Base-by-base conservation (phyloP, 139 green algal species). In the Chlamydomonas sp. region DNA sequence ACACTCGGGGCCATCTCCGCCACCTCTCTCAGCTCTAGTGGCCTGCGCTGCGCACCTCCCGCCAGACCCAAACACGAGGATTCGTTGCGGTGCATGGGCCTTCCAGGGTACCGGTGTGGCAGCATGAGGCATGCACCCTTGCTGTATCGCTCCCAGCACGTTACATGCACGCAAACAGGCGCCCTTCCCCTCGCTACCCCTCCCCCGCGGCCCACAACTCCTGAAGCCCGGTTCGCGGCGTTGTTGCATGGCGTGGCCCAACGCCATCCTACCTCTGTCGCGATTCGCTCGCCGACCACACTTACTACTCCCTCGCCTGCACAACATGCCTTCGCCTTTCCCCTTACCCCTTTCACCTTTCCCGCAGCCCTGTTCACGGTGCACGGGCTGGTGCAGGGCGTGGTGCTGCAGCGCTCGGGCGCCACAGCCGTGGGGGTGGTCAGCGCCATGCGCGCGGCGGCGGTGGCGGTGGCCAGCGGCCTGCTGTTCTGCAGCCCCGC, bases 371-470 rank as follows among this genome's bases (percentile, higher is more conserved):
- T 86, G 4, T 87, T 86, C 80, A 83, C 79, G 20, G 79, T 73
- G 12, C 86, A 90, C 72, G 72, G 73, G 1, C 77, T 90, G 68
- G 79, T 90, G n/a, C 86, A 90, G 79, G 86, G 79, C 4, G 72
- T 67, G 3, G 86, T 90, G 49, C 80, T 90, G 79, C 78, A 90
- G 79, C 75, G 58, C 60, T 79, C 62, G 17, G 86, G 86, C 17
- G 86, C 86, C 64, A 81, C 69, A 1, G 72, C 86, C 17, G 79
- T 90, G 31, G 79, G 86, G 4, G 69, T 90, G 12, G 77, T 82
- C 15, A 79, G 66, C 60, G 80, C 72, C 1, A 17, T 83, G 62
- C 72, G 86, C 1, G 79, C 86, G 0, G n/a, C 79, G 5, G 83
- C 72, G 16, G 86, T 90, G 63, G 78, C 86, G 16, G 20, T 87